Percentiles rank a stretch among this genome's conserved stretches.
Evolutionary conservation across 2,329 filamentous ascomycete genomes (phyloP).

Genomic region (Emmonsia crescens): DNA sequence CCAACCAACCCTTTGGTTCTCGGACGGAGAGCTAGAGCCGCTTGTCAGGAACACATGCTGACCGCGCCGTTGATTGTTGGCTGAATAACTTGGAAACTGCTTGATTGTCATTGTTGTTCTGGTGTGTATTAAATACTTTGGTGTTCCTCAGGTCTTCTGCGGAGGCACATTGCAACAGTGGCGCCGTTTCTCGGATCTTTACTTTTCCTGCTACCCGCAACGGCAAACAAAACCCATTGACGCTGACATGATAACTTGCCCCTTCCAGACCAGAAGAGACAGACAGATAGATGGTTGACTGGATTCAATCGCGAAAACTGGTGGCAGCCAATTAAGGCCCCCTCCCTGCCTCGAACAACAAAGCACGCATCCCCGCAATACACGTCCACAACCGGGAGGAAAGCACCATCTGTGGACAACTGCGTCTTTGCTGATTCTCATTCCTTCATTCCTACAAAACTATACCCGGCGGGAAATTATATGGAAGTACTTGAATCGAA

Average conservation of each 20-base stretch:
- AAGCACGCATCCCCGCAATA: neutral
- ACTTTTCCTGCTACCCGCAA: neutral
- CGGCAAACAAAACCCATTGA: neutral
- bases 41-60: neutral
- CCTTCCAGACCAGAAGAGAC: neutral
- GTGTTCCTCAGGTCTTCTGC: neutral
- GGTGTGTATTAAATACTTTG: neutral
- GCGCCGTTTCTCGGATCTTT: neutral
- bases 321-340: neutral
- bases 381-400: neutral
- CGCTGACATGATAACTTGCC: neutral
- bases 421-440: neutral
- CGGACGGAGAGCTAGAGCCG: neutral
- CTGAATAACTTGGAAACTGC: neutral
- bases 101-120: neutral
- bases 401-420: neutral
- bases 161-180: too few species aligned
- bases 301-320: neutral
- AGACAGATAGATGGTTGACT: neutral
- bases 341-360: neutral
- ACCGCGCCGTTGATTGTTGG: neutral
- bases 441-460: neutral
- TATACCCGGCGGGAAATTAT: neutral
- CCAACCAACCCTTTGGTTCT: neutral
- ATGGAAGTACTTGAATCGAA: neutral